Evolutionary conservation across 2,329 filamentous ascomycete genomes (phyloP).

Genomic region (Aspergillus sp.): DNA sequence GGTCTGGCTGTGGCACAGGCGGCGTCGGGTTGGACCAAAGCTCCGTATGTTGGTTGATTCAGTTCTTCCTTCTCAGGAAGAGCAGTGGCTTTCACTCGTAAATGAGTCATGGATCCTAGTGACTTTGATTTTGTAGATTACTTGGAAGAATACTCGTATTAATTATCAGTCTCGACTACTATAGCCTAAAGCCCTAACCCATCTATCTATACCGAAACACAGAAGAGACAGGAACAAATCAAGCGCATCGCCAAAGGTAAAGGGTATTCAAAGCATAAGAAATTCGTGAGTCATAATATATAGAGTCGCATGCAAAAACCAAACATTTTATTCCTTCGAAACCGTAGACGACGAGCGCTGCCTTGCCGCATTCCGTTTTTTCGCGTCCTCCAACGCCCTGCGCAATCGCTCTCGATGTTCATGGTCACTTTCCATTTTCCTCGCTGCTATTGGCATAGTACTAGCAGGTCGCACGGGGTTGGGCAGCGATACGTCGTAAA

Average conservation of each 20-base stretch:
- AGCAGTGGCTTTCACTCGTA: background rate
- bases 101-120: background rate
- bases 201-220: background rate
- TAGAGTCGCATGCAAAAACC: background rate
- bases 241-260: background rate
- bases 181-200: background rate
- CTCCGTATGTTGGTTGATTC: background rate
- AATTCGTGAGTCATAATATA: constrained; percentile 4
- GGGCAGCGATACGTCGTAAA: constrained; percentile 21
- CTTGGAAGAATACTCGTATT: background rate
- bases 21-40: background rate
- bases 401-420: constrained; percentile 51
- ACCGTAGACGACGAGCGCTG: background rate
- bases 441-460: constrained; percentile 17
- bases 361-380: constrained; percentile 51
- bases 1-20: background rate
- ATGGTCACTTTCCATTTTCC: constrained; percentile 29
- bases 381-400: constrained; percentile 54
- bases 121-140: background rate
- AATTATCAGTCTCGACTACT: background rate
- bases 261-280: constrained; percentile 1
- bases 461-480: constrained; percentile 27
- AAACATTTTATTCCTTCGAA: constrained; percentile 20
- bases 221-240: background rate
- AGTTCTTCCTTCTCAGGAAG: background rate